Percentiles rank a stretch among this genome's conserved stretches.
Evolutionary conservation across 148 eudicot species (phyloP).

Genomic region (Amaranthus cruentus): DNA sequence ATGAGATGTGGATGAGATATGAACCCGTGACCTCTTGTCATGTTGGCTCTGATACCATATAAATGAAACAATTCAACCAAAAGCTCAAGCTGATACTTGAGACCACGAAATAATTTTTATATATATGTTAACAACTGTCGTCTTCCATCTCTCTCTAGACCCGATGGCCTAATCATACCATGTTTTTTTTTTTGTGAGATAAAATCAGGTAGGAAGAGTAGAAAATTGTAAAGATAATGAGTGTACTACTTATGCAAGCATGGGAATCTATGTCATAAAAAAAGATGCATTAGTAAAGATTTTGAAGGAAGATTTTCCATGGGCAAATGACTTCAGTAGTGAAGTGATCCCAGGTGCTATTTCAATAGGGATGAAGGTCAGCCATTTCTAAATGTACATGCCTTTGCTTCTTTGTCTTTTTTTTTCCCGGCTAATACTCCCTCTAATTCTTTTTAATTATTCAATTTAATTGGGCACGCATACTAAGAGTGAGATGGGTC

Average conservation of each 20-base stretch:
- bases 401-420: conserved; percentile 5
- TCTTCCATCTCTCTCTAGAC: too few species aligned
- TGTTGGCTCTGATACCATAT: too few species aligned
- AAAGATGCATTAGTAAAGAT: conserved; percentile 51
- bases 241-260: conserved; percentile 33
- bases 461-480: too few species aligned
- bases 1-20: too few species aligned
- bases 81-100: too few species aligned
- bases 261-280: conserved; percentile 73
- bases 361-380: conserved; percentile 77
- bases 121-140: too few species aligned
- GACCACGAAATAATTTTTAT: too few species aligned
- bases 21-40: too few species aligned
- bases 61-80: too few species aligned
- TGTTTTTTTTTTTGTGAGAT: background rate
- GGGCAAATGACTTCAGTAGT: conserved; percentile 49
- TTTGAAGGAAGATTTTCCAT: conserved; percentile 45
- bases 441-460: too few species aligned
- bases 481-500: too few species aligned
- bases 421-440: background rate
- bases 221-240: conserved; percentile 16
- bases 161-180: background rate
- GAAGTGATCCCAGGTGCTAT: conserved; percentile 75
- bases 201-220: conserved; percentile 28
- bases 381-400: conserved; percentile 5